These are phyloP conservation scores for Trypanosoma mega DNA, from an alignment of 208 protist species.

Conservation along the genomic window DNA sequence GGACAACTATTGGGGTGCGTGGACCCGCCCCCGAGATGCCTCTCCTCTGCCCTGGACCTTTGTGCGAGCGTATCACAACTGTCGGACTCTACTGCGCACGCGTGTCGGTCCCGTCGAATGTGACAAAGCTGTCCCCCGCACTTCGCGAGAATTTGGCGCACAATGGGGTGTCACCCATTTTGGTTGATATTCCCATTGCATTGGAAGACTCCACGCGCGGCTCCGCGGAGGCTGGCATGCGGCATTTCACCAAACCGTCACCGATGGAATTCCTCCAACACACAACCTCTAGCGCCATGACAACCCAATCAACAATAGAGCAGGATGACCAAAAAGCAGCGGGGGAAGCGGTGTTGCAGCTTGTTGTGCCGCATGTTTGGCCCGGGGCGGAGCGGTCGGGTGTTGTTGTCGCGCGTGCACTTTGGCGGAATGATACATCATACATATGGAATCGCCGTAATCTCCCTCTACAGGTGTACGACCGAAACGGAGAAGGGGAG, in stretches of 20 bases:
- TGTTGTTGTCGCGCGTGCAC: conserved; percentile 18
- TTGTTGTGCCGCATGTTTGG: conserved; percentile 22
- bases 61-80: background rate
- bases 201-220: background rate
- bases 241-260: conserved; percentile 5
- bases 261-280: conserved; percentile 12
- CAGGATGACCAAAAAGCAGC: no score
- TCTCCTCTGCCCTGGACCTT: background rate
- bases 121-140: background rate
- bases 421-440: background rate
- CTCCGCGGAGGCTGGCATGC: conserved; percentile 24
- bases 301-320: no score
- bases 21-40: background rate
- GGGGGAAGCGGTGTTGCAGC: background rate
- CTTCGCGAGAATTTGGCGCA: background rate
- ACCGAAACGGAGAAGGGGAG: background rate
- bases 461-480: background rate
- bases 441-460: conserved; percentile 20
- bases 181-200: conserved; percentile 20
- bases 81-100: conserved; percentile 20
- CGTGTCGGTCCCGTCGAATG: background rate
- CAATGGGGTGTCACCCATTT: background rate
- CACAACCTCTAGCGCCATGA: no score
- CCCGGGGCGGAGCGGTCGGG: background rate
- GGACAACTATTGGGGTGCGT: background rate